phyloP scores from a whole-genome alignment of 1,284 basidiomycete genomes.

The Tremellales sp. region DNA sequence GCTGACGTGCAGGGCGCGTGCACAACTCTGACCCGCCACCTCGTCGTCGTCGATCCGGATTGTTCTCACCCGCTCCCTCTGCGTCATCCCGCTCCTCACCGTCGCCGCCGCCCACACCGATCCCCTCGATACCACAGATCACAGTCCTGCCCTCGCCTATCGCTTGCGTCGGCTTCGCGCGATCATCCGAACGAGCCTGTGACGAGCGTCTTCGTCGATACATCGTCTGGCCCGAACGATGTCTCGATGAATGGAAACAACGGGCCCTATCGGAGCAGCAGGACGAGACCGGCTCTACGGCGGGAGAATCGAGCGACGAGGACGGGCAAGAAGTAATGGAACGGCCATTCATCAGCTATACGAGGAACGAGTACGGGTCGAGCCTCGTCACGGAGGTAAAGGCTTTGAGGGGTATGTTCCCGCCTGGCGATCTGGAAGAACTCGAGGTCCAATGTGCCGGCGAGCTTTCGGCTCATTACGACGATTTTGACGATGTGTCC shows the following conservation, averaged over 20 bases:
- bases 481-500: neutral
- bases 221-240: slow-evolving; percentile 37
- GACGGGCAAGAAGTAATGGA: neutral
- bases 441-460: slow-evolving; percentile 24
- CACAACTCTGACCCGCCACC: slow-evolving; percentile 17
- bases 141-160: slow-evolving; percentile 33
- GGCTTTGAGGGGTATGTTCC: slow-evolving; percentile 29
- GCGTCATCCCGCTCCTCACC: slow-evolving; percentile 3
- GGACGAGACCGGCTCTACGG: neutral
- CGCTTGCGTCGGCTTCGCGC: slow-evolving; percentile 34
- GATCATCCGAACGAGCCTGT: slow-evolving; percentile 17
- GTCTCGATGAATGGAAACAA: slow-evolving; percentile 1
- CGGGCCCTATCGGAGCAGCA: neutral
- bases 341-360: slow-evolving; percentile 42
- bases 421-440: slow-evolving; percentile 13
- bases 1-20: neutral
- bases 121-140: slow-evolving; percentile 23
- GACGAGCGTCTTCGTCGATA: slow-evolving; percentile 28
- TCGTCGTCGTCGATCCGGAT: slow-evolving; percentile 18
- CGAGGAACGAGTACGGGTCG: slow-evolving; percentile 38
- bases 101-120: slow-evolving; percentile 1
- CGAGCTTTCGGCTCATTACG: slow-evolving; percentile 20
- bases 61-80: slow-evolving; percentile 2
- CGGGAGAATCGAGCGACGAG: neutral
- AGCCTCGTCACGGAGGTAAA: slow-evolving; percentile 36